Evolutionary conservation across 257 asterid genomes (phyloP), one percentile per base, ranked within the genome.

Genomic region (Eustoma russellianum): DNA sequence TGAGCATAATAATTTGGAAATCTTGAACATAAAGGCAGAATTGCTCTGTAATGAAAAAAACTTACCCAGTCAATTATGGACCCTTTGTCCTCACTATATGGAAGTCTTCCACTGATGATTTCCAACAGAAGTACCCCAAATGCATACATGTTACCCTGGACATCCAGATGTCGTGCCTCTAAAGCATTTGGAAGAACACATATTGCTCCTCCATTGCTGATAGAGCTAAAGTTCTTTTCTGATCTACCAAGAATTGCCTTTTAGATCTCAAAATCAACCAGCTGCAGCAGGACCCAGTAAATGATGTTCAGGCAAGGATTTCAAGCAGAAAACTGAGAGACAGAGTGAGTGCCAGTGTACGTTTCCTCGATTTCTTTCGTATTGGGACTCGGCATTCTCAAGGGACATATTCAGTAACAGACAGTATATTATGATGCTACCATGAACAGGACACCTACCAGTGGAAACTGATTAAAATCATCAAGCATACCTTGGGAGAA

Each of bases 241-340:
- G 95, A 85, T 77, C 97, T 79, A 0, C 94, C 67, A 55, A 85
- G 74, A 62, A 92, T 74, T 0, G 83, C 70, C 67, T 85, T 85
- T 95, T 95, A 92, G 77, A 95, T 79, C 61, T 92, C 97, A 52
- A 92, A 92, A 75, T 88, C 91, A 54, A 92, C 95, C 59, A 92
- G 78, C 97, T 92, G 88, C 70, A 75, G 10, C 34, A 56, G 16
- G 53, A 47, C 30, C 30, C 30, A 24, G 3, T 24, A 24, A 24
- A 24, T 4, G 30, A 24, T 24, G 30, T 24, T 24, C 1, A 24
- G 49, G 41, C 24, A 68, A 46, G 33, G 50, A 35, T 8, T 34
- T 13, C n/a, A 11, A 12, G 41, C 16, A 46, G 51, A 48, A 7
- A 17, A 16, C 10, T 6, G 44, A 17, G 30, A 1, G 2, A 24